A percentile compares a stretch with the other conserved stretches of the same genome.
These are phyloP conservation scores for Glutinoglossum americanum DNA, from an alignment of 495 filamentous ascomycete genomes.

Conservation along the genomic window DNA sequence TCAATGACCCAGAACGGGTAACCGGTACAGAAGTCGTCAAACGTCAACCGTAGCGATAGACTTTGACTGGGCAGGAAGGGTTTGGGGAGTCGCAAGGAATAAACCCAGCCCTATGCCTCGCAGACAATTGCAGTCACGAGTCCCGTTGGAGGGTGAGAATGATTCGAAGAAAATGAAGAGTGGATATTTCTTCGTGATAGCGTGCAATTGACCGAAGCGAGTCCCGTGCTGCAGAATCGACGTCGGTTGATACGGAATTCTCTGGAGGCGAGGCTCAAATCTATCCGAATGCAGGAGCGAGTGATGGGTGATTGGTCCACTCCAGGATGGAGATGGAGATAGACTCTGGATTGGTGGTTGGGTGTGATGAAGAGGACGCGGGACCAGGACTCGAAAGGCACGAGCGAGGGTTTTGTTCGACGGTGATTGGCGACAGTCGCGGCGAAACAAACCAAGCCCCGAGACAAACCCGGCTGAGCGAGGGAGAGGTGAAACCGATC, in stretches of 20 bases:
- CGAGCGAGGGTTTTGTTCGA: neutral
- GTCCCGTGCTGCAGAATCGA: neutral
- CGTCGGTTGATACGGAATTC: conserved; percentile 1
- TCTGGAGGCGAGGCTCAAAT: neutral
- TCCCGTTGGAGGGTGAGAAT: neutral
- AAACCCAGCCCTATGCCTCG: conserved; percentile 2
- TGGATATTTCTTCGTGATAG: neutral
- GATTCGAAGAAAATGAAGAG: neutral
- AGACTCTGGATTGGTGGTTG: neutral
- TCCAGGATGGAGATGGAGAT: neutral
- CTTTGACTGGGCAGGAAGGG: neutral
- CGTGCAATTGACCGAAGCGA: neutral
- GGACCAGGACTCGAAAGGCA: neutral
- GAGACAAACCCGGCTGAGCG: neutral
- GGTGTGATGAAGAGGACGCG: neutral
- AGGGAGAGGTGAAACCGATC: neutral
- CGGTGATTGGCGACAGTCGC: neutral
- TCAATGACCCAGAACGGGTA: neutral
- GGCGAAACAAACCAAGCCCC: neutral
- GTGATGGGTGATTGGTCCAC: neutral
- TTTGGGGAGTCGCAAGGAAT: neutral
- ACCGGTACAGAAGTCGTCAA: neutral
- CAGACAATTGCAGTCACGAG: conserved; percentile 3
- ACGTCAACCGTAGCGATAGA: neutral
- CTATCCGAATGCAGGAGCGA: neutral